Base-by-base conservation (phyloP, 305 asterid genomes). In the Solanum chacoense region DNA sequence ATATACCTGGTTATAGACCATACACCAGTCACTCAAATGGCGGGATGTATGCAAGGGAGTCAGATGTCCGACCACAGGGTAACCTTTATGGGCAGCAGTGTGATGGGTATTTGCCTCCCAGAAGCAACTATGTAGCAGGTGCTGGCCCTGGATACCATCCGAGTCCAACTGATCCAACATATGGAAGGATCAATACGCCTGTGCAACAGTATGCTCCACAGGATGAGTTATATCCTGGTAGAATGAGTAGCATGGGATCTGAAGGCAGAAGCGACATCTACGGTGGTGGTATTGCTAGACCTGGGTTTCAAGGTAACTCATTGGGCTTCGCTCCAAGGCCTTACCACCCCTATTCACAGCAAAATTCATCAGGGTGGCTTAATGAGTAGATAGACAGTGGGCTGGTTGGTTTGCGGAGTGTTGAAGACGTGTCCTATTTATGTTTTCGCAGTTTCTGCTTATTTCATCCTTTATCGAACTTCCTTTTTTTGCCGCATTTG, bases 151-250 rank as follows among this genome's bases (percentile, higher is more conserved):
- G 87, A 16, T 87, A 78, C 42, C 87, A 83, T 55, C 14, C 77
- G 63, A 85, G 72, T 88, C 88, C 90, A 63, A 75, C 72, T 5
- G 81, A 74, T 85, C 26, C 93, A 32, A 24, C 80, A 13, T 89
- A 93, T 71, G 90, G 85, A 55, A 86, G 90, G 67, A 86, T 80
- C 88, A 87, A 69, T 63, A 40, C 92, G 8, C 91, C 95, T 40
- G 89, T 92, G 92, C 94, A 90, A 87, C 91, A 93, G 28, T 96
- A 95, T 80, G 93, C 95, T 26, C 89, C 96, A 83, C 93, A 93
- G 11, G 85, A 31, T 78, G 95, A 91, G 90, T 37, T 92, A 35
- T 86, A 91, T 90, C 92, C 85, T 72, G 22, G 86, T 20, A 90
- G 89, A 89, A 89, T 89, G 92, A 89, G 26, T 36, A n/a, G 74